Base-by-base conservation (phyloP, 441 rosid species). In the Adansonia grandidieri region DNA sequence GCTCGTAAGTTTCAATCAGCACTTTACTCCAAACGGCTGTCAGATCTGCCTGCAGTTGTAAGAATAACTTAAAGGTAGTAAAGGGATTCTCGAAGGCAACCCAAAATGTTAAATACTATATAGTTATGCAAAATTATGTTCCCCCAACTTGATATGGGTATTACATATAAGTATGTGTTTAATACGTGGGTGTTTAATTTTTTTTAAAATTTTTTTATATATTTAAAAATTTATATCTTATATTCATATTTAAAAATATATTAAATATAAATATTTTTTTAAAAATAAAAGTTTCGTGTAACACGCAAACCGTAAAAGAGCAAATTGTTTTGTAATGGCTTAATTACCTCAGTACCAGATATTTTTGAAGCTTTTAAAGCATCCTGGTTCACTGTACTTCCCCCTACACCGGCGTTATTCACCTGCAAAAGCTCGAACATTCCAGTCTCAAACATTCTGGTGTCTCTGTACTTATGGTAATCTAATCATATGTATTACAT, bases 391-490 rank as follows among this genome's bases (percentile, higher is more conserved):
- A 63, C 0, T 13, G 9, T 76, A 47, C 9, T 44, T 62, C 91
- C 87, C 10, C 58, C 20, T 74, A 87, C 48, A 20, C 82, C 91
- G 22, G 85, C 91, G 73, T 88, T 89, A 77, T 89, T 90, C 57
- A 88, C 88, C 86, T 86, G 84, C 69, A 71, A 24, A 48, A 5
- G 19, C 15, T 47, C 15, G 9, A 63, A 63, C n/a, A 63, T 32
- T 63, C 17, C 3, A 63, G 67, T 63, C 37, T 32, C 2, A 32
- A 32, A 32, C 37, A 32, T 1, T 32, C 37, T 32, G 37, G 37
- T 32, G 2, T 32, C 37, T 32, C 2, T 2, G 37, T 32, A 32
- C 37, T 32, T 32, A 32, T 32, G 37, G 1, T 32, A 32, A 32
- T 32, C 37, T 32, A 32, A 32, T 32, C 45, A 63, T 1, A 14